Conservation (phyloP, 768 basidiomycete genomes). For the Crassisporium funariophilum region DNA sequence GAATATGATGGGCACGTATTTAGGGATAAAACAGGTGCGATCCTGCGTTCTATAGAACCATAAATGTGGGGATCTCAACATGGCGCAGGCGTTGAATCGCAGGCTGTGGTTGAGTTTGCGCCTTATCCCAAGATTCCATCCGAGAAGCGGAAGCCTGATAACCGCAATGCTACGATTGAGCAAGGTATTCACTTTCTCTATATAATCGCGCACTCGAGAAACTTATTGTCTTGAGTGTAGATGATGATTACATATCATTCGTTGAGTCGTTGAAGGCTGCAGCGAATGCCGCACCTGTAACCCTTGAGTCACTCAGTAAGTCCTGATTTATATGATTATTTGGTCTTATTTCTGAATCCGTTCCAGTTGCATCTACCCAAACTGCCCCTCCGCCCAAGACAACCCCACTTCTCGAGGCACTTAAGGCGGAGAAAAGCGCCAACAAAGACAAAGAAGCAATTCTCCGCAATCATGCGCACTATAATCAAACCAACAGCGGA, state of each 20-base stretch:
- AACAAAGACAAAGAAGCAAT: slow-evolving; percentile 76
- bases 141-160: slow-evolving; percentile 76
- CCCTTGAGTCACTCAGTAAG: slow-evolving; percentile 67
- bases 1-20: slow-evolving; percentile 94
- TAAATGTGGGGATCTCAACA: neutral
- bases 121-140: slow-evolving; percentile 86
- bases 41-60: slow-evolving; percentile 1
- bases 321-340: slow-evolving; percentile 1
- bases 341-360: slow-evolving; percentile 4
- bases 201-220: neutral
- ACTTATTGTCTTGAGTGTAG: slow-evolving; percentile 36
- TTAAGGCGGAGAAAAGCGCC: slow-evolving; percentile 79
- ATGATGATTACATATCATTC: slow-evolving; percentile 85
- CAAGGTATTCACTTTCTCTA: slow-evolving; percentile 63
- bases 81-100: slow-evolving; percentile 80
- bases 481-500: slow-evolving; percentile 43
- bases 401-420: slow-evolving; percentile 90
- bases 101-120: slow-evolving; percentile 92
- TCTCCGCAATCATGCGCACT: slow-evolving; percentile 71
- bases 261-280: slow-evolving; percentile 66
- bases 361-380: slow-evolving; percentile 64
- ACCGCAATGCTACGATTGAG: slow-evolving; percentile 85
- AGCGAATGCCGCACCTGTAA: slow-evolving; percentile 52
- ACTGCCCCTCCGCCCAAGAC: slow-evolving; percentile 68
- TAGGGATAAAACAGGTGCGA: slow-evolving; percentile 85